A percentile compares a stretch with the other conserved stretches of the same genome.
Evolutionary conservation across 2,329 filamentous ascomycete species (phyloP).

Genomic region (Fusarium sulawesiense): DNA sequence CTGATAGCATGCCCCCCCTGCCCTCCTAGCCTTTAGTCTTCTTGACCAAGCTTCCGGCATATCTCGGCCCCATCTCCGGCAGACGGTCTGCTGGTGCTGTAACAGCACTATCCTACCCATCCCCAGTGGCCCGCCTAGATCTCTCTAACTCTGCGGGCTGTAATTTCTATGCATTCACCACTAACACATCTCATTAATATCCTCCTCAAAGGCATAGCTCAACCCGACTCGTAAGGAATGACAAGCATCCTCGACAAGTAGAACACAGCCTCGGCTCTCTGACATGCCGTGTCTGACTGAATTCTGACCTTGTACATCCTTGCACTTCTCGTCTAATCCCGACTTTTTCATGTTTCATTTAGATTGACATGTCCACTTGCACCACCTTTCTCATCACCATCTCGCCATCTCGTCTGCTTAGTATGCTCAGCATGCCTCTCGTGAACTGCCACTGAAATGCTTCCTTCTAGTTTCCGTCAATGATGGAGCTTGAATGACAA

Average conservation of each 20-base stretch:
- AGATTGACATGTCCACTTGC: conserved; percentile 32
- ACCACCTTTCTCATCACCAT: conserved; percentile 6
- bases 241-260: background rate
- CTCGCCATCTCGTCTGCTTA: background rate
- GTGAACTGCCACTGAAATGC: background rate
- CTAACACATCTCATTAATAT: conserved; percentile 3
- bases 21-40: background rate
- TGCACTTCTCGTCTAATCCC: conserved; percentile 4
- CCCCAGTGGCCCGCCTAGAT: background rate
- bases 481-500: background rate
- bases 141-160: background rate
- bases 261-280: conserved; percentile 11
- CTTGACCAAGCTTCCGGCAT: conserved; percentile 15
- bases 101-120: background rate
- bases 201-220: conserved; percentile 4
- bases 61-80: conserved; percentile 16
- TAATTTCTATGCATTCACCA: conserved; percentile 13
- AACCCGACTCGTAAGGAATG: conserved; percentile 22
- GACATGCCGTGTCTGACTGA: background rate
- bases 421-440: conserved; percentile 4
- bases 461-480: background rate
- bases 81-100: background rate
- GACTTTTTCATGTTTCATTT: conserved; percentile 32
- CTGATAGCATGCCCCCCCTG: conserved; percentile 2
- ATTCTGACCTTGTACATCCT: conserved; percentile 12